phyloP scores from a whole-genome alignment of 495 filamentous ascomycete genomes.

The Pyrenula massariospora region DNA sequence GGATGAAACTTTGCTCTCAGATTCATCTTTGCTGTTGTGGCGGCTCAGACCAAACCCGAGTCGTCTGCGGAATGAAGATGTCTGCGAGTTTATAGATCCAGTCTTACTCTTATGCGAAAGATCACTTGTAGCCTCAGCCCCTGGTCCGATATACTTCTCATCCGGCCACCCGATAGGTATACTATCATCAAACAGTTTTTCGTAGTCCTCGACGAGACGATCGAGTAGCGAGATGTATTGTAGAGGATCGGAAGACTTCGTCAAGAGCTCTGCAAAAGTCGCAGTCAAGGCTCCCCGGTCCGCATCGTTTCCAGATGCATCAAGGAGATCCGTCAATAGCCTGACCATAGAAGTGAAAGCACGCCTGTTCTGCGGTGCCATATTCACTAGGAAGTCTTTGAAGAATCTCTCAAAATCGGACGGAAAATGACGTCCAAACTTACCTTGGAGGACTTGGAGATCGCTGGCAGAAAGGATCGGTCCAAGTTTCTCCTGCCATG shows the following conservation, averaged over 20 bases:
- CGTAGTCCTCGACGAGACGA: constrained; percentile 83
- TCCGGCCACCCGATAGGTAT: constrained; percentile 31
- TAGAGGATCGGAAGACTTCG: constrained; percentile 62
- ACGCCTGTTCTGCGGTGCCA: constrained; percentile 85
- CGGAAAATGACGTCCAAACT: constrained; percentile 60
- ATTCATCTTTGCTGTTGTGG: constrained; percentile 62
- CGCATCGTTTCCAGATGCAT: constrained; percentile 88
- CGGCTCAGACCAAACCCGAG: constrained; percentile 70
- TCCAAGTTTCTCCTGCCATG: constrained; percentile 85
- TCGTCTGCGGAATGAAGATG: constrained; percentile 72
- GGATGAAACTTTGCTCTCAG: constrained; percentile 59
- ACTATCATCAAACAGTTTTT: constrained; percentile 71
- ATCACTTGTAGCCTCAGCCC: neutral
- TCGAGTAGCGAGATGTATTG: constrained; percentile 86
- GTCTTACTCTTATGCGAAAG: constrained; percentile 17
- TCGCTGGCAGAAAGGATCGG: constrained; percentile 55
- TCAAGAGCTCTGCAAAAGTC: constrained; percentile 81
- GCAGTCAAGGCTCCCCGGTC: constrained; percentile 83
- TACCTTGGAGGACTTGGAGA: constrained; percentile 57
- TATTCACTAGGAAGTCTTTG: constrained; percentile 58
- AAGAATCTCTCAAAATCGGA: constrained; percentile 82
- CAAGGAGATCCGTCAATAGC: constrained; percentile 76
- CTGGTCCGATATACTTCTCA: neutral
- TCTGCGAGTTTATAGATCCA: constrained; percentile 55
- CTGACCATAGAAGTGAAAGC: constrained; percentile 77